Percentiles rank a stretch among this genome's conserved stretches.
These are phyloP conservation scores for Lichtheimia ramosa DNA, from an alignment of 371 early-diverging fungal species.

Conservation along the genomic window DNA sequence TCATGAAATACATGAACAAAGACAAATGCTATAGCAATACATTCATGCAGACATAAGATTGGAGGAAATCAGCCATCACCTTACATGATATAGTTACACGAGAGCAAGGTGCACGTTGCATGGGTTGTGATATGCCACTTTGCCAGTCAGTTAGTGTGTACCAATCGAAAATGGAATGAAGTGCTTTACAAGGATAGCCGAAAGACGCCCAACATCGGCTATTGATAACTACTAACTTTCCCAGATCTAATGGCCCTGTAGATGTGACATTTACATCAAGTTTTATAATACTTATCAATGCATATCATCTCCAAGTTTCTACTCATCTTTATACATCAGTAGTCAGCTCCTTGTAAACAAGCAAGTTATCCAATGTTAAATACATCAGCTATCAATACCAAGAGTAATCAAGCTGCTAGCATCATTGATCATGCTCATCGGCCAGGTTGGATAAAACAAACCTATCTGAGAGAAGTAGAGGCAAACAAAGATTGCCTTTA, in stretches of 20 bases:
- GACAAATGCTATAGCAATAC: slow-evolving; percentile 86
- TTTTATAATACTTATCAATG: background rate
- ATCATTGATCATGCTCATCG: slow-evolving; percentile 94
- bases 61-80: slow-evolving; percentile 90
- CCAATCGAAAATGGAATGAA: slow-evolving; percentile 98
- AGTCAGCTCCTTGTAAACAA: slow-evolving; percentile 3
- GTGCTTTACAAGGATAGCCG: slow-evolving; percentile 91
- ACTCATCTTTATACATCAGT: background rate
- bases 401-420: slow-evolving; percentile 94
- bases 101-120: slow-evolving; percentile 93
- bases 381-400: slow-evolving; percentile 86
- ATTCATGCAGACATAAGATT: slow-evolving; percentile 78
- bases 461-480: slow-evolving; percentile 79
- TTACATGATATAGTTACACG: slow-evolving; percentile 80
- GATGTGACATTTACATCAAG: too few relatives aligned
- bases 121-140: slow-evolving; percentile 97
- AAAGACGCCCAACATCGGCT: slow-evolving; percentile 93
- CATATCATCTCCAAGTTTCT: background rate
- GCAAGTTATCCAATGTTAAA: slow-evolving; percentile 86
- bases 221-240: slow-evolving; percentile 89
- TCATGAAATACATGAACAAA: slow-evolving; percentile 88
- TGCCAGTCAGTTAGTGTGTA: slow-evolving; percentile 94
- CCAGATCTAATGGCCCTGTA: too few relatives aligned
- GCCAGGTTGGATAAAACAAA: slow-evolving; percentile 90
- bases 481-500: slow-evolving; percentile 82